Evolutionary conservation across 306 rosid species (phyloP).

Genomic region (Glycine soja): DNA sequence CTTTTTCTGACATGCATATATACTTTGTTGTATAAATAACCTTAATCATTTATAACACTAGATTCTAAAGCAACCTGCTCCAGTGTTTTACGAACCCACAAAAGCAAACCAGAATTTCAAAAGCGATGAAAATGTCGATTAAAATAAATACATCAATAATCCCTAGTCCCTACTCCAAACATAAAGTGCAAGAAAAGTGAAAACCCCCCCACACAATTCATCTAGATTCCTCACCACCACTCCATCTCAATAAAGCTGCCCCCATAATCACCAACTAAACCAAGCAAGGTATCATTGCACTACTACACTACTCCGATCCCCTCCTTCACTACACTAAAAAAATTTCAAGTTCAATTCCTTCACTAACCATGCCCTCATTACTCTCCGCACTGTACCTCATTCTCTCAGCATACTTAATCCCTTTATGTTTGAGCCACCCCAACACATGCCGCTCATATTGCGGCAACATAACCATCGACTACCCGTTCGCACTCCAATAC

Average conservation of each 20-base stretch:
- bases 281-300: slow-evolving; percentile 61
- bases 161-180: slow-evolving; percentile 34
- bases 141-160: slow-evolving; percentile 32
- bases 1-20: too few species aligned
- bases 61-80: background rate
- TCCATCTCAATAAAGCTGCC: slow-evolving; percentile 66
- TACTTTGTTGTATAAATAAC: background rate
- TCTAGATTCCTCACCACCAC: slow-evolving; percentile 64
- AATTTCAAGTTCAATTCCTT: background rate
- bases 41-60: background rate
- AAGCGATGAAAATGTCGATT: slow-evolving; percentile 34
- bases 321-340: background rate
- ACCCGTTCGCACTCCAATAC: slow-evolving; percentile 77
- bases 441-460: slow-evolving; percentile 81
- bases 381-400: slow-evolving; percentile 49
- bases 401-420: slow-evolving; percentile 40
- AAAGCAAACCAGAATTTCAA: slow-evolving; percentile 49
- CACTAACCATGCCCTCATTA: slow-evolving; percentile 51
- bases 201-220: slow-evolving; percentile 59
- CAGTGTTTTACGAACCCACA: background rate
- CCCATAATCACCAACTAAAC: slow-evolving; percentile 33
- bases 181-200: slow-evolving; percentile 52
- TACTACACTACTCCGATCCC: too few species aligned
- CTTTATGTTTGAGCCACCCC: slow-evolving; percentile 24
- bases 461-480: slow-evolving; percentile 88